phyloP scores from a whole-genome alignment of 768 basidiomycete genomes.

The Glaciozyma antarctica region DNA sequence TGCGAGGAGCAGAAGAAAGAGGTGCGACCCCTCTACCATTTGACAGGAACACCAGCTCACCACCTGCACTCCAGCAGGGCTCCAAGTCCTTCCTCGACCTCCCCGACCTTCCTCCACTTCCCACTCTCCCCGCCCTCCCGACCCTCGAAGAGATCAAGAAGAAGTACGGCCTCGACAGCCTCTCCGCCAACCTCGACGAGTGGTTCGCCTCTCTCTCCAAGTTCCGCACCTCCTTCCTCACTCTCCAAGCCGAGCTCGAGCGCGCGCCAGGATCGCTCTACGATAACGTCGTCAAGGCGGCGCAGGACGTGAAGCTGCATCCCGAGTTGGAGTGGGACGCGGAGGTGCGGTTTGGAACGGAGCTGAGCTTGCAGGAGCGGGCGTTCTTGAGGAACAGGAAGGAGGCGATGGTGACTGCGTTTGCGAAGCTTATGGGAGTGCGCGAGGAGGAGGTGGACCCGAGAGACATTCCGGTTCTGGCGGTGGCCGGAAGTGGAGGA shows the following conservation, averaged over 20 bases:
- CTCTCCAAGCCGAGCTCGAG: constrained; percentile 17
- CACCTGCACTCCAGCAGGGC: background rate
- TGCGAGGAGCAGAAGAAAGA: constrained; percentile 2
- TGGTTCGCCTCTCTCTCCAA: constrained; percentile 80
- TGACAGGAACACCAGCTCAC: background rate
- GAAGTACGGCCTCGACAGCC: background rate
- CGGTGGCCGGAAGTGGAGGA: constrained; percentile 38
- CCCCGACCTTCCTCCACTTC: background rate
- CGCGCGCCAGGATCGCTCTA: constrained; percentile 70
- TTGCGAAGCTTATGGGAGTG: constrained; percentile 36
- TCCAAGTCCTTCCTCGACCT: background rate
- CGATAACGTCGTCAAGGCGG: constrained; percentile 57
- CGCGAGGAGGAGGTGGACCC: constrained; percentile 34
- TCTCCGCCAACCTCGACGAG: constrained; percentile 80
- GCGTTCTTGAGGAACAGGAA: constrained; percentile 36
- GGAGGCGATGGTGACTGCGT: constrained; percentile 31
- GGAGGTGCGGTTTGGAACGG: constrained; percentile 36
- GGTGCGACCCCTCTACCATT: background rate
- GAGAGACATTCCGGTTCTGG: constrained; percentile 38
- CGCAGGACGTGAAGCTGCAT: constrained; percentile 30
- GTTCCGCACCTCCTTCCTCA: constrained; percentile 3
- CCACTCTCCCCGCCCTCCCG: constrained; percentile 3
- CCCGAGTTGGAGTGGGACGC: constrained; percentile 39
- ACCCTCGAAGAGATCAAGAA: background rate
- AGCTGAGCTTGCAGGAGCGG: constrained; percentile 35